A percentile compares a stretch with the other conserved stretches of the same genome.
Conservation (phyloP, 768 basidiomycete species). For the Hebeloma cylindrosporum region DNA sequence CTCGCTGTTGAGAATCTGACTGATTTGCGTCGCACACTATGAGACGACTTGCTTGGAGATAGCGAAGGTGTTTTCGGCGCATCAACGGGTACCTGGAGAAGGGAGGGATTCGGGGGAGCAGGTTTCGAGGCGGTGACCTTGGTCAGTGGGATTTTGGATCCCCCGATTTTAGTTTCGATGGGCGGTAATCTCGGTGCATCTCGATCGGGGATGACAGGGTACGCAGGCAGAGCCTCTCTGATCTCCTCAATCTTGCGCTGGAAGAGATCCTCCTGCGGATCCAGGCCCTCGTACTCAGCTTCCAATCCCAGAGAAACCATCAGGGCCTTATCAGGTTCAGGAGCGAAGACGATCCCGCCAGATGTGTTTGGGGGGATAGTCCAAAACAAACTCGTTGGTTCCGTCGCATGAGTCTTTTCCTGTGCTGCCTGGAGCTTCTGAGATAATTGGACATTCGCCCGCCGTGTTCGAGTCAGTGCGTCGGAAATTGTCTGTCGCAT, state of each 20-base stretch:
- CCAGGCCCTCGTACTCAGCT: conserved; percentile 4
- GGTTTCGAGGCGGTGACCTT: not conserved
- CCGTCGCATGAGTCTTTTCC: not conserved
- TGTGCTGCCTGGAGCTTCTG: not conserved
- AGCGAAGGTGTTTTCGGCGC: conserved; percentile 9
- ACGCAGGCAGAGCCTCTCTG: conserved; percentile 26
- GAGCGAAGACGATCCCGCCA: conserved; percentile 7
- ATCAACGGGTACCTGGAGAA: not conserved
- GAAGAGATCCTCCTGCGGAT: conserved; percentile 11
- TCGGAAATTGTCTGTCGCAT: conserved; percentile 25
- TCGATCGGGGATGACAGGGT: conserved; percentile 26
- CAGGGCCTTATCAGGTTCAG: conserved; percentile 20
- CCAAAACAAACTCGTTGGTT: conserved; percentile 9
- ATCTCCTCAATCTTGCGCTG: conserved; percentile 30
- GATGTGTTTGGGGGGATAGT: not conserved
- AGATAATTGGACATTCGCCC: not conserved
- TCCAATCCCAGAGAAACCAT: conserved; percentile 21
- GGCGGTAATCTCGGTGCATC: conserved; percentile 10
- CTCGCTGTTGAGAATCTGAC: conserved; percentile 27
- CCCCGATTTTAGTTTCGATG: not conserved
- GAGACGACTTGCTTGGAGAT: conserved; percentile 9
- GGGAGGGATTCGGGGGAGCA: not conserved
- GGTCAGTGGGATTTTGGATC: not conserved
- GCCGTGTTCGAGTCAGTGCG: conserved; percentile 20
- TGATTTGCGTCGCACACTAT: conserved; percentile 23